phyloP scores from a whole-genome alignment of 768 basidiomycete genomes.

The Naematelia aurantialba region DNA sequence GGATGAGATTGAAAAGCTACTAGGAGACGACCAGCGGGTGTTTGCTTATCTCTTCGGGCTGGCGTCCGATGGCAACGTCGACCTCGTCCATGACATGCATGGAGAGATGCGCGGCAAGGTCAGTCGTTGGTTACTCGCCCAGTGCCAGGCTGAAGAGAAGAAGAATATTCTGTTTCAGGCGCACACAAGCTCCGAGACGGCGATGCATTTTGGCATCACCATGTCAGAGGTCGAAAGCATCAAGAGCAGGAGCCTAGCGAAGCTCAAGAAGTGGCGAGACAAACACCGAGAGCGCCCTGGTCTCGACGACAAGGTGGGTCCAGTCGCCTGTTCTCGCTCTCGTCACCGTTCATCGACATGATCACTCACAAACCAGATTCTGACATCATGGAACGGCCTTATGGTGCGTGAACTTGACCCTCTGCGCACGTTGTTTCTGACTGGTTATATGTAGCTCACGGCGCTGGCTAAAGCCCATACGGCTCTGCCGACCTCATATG shows the following conservation, averaged over 20 bases:
- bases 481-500: constrained; percentile 23
- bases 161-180: constrained; percentile 44
- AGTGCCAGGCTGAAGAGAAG: not conserved
- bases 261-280: constrained; percentile 48
- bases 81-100: constrained; percentile 51
- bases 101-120: constrained; percentile 51
- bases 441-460: constrained; percentile 20
- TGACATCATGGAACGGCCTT: constrained; percentile 54
- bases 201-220: constrained; percentile 15
- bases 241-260: constrained; percentile 25
- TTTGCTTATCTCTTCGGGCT: constrained; percentile 51
- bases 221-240: constrained; percentile 33
- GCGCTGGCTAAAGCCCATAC: constrained; percentile 31
- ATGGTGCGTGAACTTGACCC: constrained; percentile 43
- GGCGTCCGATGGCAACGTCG: constrained; percentile 51
- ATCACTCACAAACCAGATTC: constrained; percentile 42
- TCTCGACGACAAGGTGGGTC: constrained; percentile 51
- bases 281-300: constrained; percentile 51
- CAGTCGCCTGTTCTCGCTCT: not conserved
- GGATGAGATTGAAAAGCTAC: constrained; percentile 46
- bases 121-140: constrained; percentile 2
- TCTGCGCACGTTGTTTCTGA: not conserved
- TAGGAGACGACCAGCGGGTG: constrained; percentile 44
- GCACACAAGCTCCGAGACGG: constrained; percentile 12
- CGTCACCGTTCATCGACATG: not conserved